Percentiles rank a stretch among this genome's conserved stretches.
Conservation (phyloP, 306 rosid genomes). For the Sophora flavescens region DNA sequence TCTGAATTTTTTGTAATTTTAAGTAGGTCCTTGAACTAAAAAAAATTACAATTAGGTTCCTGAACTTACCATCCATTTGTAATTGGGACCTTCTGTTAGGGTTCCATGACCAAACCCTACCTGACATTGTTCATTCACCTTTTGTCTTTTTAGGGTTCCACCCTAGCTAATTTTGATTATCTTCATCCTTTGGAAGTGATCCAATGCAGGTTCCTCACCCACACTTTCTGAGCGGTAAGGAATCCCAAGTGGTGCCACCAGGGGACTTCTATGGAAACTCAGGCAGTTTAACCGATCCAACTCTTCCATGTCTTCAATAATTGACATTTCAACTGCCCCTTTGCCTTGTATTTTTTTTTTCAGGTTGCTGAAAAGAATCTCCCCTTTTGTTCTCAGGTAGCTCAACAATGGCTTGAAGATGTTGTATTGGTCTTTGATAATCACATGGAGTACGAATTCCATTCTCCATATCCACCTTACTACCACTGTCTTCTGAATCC, state of each 20-base stretch:
- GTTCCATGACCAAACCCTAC: no score
- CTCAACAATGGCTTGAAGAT: constrained; percentile 85
- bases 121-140: no score
- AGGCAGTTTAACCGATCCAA: constrained; percentile 62
- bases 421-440: constrained; percentile 83
- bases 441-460: constrained; percentile 76
- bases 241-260: constrained; percentile 93
- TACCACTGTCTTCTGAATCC: constrained; percentile 68
- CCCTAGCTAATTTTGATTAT: no score
- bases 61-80: no score
- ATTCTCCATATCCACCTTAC: constrained; percentile 73
- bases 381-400: constrained; percentile 73
- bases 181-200: no score
- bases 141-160: no score
- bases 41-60: no score
- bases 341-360: constrained; percentile 64
- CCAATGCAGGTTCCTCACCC: constrained; percentile 96
- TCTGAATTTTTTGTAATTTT: no score
- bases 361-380: constrained; percentile 57
- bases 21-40: no score
- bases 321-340: constrained; percentile 57
- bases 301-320: constrained; percentile 72
- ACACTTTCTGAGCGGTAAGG: constrained; percentile 84
- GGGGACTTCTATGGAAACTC: constrained; percentile 69
- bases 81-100: no score